Percentiles rank a stretch among this genome's conserved stretches.
phyloP scores from a whole-genome alignment of 352 stramenopile genomes.

The Pythium monospermum region DNA sequence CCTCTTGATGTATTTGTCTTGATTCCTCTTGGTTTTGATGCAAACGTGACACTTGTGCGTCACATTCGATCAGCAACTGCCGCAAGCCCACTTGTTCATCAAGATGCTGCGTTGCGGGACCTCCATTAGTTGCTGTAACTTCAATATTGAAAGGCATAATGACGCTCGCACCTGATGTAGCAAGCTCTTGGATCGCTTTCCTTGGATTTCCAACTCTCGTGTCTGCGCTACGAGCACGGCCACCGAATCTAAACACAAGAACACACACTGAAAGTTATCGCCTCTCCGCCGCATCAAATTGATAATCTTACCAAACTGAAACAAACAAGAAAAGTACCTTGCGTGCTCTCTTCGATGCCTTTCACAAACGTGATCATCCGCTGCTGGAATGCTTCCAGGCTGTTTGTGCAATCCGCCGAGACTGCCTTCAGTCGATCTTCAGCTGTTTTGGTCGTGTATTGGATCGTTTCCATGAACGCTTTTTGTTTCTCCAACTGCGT shows the following conservation, averaged over 20 bases:
- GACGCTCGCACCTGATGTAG: conserved; percentile 31
- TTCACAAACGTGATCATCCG: conserved; percentile 45
- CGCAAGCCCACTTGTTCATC: conserved; percentile 33
- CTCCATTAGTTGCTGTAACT: not conserved
- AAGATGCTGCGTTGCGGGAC: conserved; percentile 18
- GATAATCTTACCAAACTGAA: not conserved
- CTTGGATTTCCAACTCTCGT: conserved; percentile 34
- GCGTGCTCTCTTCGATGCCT: conserved; percentile 31
- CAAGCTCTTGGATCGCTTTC: conserved; percentile 37
- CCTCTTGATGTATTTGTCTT: conserved; percentile 22
- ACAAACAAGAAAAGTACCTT: conserved; percentile 23
- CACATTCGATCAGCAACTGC: conserved; percentile 10
- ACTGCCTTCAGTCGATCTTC: conserved; percentile 27
- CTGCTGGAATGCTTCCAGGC: conserved; percentile 42
- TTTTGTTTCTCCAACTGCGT: conserved; percentile 46
- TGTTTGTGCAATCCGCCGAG: conserved; percentile 23
- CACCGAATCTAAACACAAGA: conserved; percentile 26
- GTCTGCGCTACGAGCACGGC: conserved; percentile 32
- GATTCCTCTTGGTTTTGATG: conserved; percentile 26
- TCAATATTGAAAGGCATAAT: not conserved
- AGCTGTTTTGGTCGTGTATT: conserved; percentile 27
- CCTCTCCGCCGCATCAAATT: not conserved
- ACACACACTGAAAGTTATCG: not conserved
- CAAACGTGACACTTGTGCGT: conserved; percentile 14
- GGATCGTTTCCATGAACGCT: conserved; percentile 36